Base-by-base conservation (phyloP, 306 rosid species). In the Prunus armeniaca region DNA sequence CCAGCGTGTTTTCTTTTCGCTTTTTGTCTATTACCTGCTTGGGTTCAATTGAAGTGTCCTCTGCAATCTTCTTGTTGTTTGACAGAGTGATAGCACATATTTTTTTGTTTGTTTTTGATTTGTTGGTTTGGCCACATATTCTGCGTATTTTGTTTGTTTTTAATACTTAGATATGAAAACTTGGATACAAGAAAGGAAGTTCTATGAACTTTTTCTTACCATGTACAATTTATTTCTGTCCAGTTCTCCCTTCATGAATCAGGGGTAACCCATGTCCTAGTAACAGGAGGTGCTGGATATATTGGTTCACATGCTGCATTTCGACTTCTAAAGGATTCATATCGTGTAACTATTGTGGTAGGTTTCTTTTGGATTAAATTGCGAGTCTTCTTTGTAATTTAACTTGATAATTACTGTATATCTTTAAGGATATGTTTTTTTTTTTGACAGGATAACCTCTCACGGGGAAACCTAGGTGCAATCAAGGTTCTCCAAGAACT, bases 261-360 rank as follows among this genome's bases (percentile, higher is more conserved):
- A 47, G 96, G 99, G 71, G 89, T 91, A 38, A 91, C 85, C 61
- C 99, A 96, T 78, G 99, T 92, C 70, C 86, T 96, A 76, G 97
- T 96, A 72, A 96, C 99, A 1, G 98, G 98, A 76, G 98, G 99
- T 76, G 99, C 99, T 12, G 99, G 99, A 78, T 96, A 65, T 78
- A 92, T 92, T 38, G 99, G 99, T 41, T 96, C 99, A 20, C 99
- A 96, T 84, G 97, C 98, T 76, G 61, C 94, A 70, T 76, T 92
- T 51, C 89, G 98, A 60, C 97, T 96, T 76, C 82, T 96, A 45
- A 91, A 77, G 74, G 96, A 96, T 22, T 78, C 80, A 28, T 89
- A 91, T 70, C 93, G 99, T 70, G 99, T 96, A 67, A 96, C 99
- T 79, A 92, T 96, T 43, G 97, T 96, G 93, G 99, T 92, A 91